Evolutionary conservation across 352 stramenopile species (phyloP), one percentile per base, ranked within the genome.

Genomic region (Pythium scleroteichum): DNA sequence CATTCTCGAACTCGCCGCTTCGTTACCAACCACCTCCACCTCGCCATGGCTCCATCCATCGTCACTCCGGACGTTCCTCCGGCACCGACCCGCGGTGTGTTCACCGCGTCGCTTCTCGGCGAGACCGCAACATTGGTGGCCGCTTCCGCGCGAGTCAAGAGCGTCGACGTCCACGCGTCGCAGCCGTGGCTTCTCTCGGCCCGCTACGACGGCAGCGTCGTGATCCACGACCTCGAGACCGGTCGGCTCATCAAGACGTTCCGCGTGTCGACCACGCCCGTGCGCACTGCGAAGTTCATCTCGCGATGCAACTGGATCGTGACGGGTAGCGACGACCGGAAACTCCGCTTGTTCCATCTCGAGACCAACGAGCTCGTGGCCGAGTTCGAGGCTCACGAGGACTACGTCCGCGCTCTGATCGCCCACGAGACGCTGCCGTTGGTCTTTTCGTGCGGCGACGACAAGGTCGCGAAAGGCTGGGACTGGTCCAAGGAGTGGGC

Each of bases 391-490:
- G 95, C 90, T 3, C 95, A 98, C 73, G 83, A 75, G 3, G 95
- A 98, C 79, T 98, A 97, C 64, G 98, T 98, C 66, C 89, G 95
- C 12, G 74, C 65, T 35, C n/a, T 94, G 22, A 74, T 87, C 27
- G 72, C 98, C 6, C 95, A 98, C 70, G 88, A 92, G 9, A 90
- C 81, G n/a, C 66, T 95, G 22, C 93, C 94, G 0, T 92, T 95
- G 62, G 67, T 98, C 16, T 59, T 98, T 2, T 90, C 76, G 1
- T 87, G 64, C 53, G 90, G 75, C 5, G 95, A 98, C 71, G 94
- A 98, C 70, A 97, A 97, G 82, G 84, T 65, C 20, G 95, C 98
- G 72, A 98, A 98, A 74, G 76, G 96, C 17, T 98, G 94, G 93
- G 86, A 98, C 73, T 98, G 90, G 48, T n/a, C n/a, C 4, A 19